Percentiles rank a stretch among this genome's conserved stretches.
phyloP scores from a whole-genome alignment of 2,329 filamentous ascomycete genomes.

The Dryadomyces sulphureus region DNA sequence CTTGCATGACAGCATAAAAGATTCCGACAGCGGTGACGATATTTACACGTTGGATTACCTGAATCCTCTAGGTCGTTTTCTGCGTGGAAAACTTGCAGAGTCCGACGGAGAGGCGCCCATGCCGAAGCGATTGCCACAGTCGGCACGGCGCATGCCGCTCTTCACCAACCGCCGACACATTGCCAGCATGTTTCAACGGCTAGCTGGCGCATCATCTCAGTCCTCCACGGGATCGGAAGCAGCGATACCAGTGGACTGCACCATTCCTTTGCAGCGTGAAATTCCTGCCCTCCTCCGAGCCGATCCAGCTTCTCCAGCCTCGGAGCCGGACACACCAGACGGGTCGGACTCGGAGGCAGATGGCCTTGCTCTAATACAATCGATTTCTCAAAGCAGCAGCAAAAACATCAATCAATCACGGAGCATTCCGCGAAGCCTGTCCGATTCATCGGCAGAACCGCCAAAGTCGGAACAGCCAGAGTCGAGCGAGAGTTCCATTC shows the following conservation, averaged over 20 bases:
- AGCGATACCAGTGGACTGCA: background rate
- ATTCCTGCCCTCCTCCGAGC: slow-evolving; percentile 5
- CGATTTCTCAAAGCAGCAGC: background rate
- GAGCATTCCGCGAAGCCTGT: too few relatives aligned
- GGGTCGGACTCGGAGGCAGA: background rate
- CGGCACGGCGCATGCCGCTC: slow-evolving; percentile 72
- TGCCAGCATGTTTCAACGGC: slow-evolving; percentile 66
- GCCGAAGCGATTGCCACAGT: slow-evolving; percentile 46
- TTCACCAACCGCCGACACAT: slow-evolving; percentile 77
- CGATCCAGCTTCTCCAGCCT: background rate
- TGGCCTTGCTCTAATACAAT: background rate
- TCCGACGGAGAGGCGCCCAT: slow-evolving; percentile 1
- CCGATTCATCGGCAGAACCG: too few relatives aligned
- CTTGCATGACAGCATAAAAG: slow-evolving; percentile 46
- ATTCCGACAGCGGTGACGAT: slow-evolving; percentile 27
- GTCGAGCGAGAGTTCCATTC: too few relatives aligned
- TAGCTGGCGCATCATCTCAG: too few relatives aligned
- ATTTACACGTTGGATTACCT: slow-evolving; percentile 54
- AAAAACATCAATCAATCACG: too few relatives aligned
- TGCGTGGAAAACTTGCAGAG: slow-evolving; percentile 28
- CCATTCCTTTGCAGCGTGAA: background rate
- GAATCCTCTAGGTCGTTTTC: slow-evolving; percentile 62
- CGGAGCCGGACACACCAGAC: slow-evolving; percentile 1
- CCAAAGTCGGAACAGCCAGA: too few relatives aligned
- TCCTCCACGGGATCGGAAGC: too few relatives aligned